phyloP scores from a whole-genome alignment of 2,329 filamentous ascomycete genomes.

The Aspergillus brasiliensis region DNA sequence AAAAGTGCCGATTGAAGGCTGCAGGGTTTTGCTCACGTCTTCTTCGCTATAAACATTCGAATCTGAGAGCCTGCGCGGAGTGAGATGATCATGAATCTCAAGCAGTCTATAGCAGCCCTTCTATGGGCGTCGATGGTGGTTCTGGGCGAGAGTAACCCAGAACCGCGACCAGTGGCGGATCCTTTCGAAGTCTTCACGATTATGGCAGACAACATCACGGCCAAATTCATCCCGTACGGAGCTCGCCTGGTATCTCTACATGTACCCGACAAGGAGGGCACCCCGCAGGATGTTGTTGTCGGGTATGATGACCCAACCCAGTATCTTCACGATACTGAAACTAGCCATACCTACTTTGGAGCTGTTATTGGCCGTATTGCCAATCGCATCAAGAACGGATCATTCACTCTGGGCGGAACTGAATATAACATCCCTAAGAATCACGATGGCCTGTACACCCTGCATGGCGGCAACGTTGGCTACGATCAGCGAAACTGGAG shows the following conservation, averaged over 20 bases:
- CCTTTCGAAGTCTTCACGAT: conserved; percentile 49
- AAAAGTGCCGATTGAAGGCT: no score
- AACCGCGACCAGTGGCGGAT: no score
- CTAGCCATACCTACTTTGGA: conserved; percentile 53
- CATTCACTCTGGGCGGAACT: conserved; percentile 52
- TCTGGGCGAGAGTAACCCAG: no score
- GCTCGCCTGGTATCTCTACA: conserved; percentile 51
- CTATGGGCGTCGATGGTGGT: no score
- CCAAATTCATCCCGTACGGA: conserved; percentile 51
- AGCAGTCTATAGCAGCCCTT: no score
- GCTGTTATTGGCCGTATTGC: conserved; percentile 55
- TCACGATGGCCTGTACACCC: conserved; percentile 54
- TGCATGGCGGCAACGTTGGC: conserved; percentile 53
- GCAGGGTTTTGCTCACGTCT: no score
- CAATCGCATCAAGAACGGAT: conserved; percentile 59
- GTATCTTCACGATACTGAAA: conserved; percentile 49
- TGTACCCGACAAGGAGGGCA: conserved; percentile 54
- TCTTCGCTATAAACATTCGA: no score
- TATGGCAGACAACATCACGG: conserved; percentile 50
- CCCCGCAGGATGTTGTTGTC: conserved; percentile 51
- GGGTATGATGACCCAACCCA: conserved; percentile 53
- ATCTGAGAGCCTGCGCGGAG: no score
- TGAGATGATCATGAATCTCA: no score
- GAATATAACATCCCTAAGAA: conserved; percentile 54
- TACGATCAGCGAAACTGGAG: conserved; percentile 55